These are phyloP conservation scores for Backusella liffmaniae DNA, from an alignment of 192 early-diverging fungal genomes.

Conservation along the genomic window DNA sequence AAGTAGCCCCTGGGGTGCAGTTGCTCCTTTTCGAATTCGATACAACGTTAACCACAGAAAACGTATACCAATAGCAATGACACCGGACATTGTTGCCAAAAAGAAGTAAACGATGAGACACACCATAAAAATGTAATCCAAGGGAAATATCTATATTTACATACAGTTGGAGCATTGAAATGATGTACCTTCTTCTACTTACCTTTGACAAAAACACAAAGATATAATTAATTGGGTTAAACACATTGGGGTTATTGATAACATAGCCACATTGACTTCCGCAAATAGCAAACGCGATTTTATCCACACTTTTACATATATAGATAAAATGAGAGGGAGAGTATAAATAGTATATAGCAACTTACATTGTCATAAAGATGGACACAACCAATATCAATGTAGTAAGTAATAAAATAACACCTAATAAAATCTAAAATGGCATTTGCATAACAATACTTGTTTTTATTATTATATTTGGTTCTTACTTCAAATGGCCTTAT, in stretches of 20 bases:
- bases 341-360: background rate
- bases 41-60: slow-evolving; percentile 57
- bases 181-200: slow-evolving; percentile 6
- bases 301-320: slow-evolving; percentile 43
- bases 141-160: slow-evolving; percentile 43
- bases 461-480: background rate
- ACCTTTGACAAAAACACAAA: slow-evolving; percentile 50
- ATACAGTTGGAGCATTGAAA: background rate
- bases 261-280: slow-evolving; percentile 57
- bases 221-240: slow-evolving; percentile 55
- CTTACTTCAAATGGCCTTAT: slow-evolving; percentile 36
- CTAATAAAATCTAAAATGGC: slow-evolving; percentile 22
- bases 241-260: slow-evolving; percentile 43
- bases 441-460: background rate
- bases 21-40: slow-evolving; percentile 43
- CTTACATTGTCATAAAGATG: slow-evolving; percentile 38
- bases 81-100: slow-evolving; percentile 49
- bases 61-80: slow-evolving; percentile 55
- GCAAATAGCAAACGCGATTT: slow-evolving; percentile 49
- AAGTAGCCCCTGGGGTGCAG: slow-evolving; percentile 62
- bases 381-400: slow-evolving; percentile 28
- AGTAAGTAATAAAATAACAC: slow-evolving; percentile 16
- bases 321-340: background rate
- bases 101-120: slow-evolving; percentile 53
- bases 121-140: slow-evolving; percentile 55